phyloP scores from a whole-genome alignment of 768 basidiomycete species.

The Serendipita sp. region DNA sequence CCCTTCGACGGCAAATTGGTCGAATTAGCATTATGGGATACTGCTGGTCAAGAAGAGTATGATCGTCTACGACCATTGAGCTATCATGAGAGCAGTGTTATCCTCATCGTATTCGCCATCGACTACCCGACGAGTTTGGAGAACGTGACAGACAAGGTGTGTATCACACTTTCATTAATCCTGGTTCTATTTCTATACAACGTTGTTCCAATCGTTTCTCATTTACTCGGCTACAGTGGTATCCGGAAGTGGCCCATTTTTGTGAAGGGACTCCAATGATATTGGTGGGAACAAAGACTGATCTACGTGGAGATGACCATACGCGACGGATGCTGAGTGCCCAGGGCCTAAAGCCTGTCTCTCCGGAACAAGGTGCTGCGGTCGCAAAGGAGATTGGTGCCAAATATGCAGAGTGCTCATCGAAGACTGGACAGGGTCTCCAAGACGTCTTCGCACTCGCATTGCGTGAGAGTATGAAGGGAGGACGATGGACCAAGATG shows the following conservation, averaged over 20 bases:
- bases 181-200: background rate
- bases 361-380: conserved; percentile 62
- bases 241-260: conserved; percentile 83
- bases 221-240: conserved; percentile 46
- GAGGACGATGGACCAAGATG: conserved; percentile 51
- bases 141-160: conserved; percentile 80
- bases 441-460: conserved; percentile 86
- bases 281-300: conserved; percentile 86
- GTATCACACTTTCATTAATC: conserved; percentile 11
- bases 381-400: conserved; percentile 91
- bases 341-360: conserved; percentile 71
- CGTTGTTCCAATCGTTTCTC: background rate
- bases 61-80: conserved; percentile 73
- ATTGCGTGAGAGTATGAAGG: conserved; percentile 74
- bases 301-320: conserved; percentile 72
- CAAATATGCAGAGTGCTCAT: conserved; percentile 83
- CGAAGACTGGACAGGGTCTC: conserved; percentile 81
- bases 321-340: conserved; percentile 80
- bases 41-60: conserved; percentile 94
- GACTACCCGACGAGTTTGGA: conserved; percentile 84
- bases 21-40: conserved; percentile 97
- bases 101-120: conserved; percentile 86
- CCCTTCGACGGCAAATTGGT: conserved; percentile 76
- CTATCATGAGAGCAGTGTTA: conserved; percentile 80
- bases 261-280: conserved; percentile 80